A percentile compares a stretch with the other conserved stretches of the same genome.
These are phyloP conservation scores for Rhamnella rubrinervis DNA, from an alignment of 331 rosid genomes.

Conservation along the genomic window DNA sequence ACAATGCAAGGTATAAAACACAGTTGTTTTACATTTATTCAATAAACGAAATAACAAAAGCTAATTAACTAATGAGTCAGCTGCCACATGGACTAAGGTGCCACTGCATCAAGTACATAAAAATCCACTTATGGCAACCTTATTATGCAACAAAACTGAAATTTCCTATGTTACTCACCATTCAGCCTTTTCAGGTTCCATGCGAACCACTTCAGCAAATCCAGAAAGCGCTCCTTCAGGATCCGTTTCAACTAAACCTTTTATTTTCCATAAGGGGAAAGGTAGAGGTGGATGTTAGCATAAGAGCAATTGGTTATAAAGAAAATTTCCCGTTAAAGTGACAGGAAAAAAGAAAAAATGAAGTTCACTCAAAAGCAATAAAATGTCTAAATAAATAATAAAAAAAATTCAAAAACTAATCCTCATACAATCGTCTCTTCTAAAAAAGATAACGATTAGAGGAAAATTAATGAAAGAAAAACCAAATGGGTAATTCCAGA, in stretches of 20 bases:
- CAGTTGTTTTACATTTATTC: too few relatives aligned
- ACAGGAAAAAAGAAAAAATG: too few relatives aligned
- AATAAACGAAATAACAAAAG: too few relatives aligned
- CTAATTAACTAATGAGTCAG: too few relatives aligned
- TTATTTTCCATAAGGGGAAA: constrained; percentile 1
- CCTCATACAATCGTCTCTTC: too few relatives aligned
- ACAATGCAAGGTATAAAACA: too few relatives aligned
- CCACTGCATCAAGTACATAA: too few relatives aligned
- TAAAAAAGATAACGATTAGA: background rate
- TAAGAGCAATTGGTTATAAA: too few relatives aligned
- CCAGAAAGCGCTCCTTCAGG: constrained; percentile 94
- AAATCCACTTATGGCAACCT: background rate
- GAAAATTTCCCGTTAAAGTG: too few relatives aligned
- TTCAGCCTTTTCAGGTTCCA: constrained; percentile 97
- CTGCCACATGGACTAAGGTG: too few relatives aligned
- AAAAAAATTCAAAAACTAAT: background rate
- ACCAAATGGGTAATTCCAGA: constrained; percentile 1
- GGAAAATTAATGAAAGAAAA: background rate
- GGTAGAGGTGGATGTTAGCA: too few relatives aligned
- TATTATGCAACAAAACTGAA: background rate
- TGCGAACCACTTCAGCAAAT: constrained; percentile 80
- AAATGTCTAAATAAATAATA: background rate
- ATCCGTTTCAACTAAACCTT: constrained; percentile 86
- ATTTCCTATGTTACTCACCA: constrained; percentile 44
- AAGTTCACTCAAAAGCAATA: background rate